These are phyloP conservation scores for Lasiodiplodia hormozganensis DNA, from an alignment of 2,329 filamentous ascomycete species.

Conservation along the genomic window DNA sequence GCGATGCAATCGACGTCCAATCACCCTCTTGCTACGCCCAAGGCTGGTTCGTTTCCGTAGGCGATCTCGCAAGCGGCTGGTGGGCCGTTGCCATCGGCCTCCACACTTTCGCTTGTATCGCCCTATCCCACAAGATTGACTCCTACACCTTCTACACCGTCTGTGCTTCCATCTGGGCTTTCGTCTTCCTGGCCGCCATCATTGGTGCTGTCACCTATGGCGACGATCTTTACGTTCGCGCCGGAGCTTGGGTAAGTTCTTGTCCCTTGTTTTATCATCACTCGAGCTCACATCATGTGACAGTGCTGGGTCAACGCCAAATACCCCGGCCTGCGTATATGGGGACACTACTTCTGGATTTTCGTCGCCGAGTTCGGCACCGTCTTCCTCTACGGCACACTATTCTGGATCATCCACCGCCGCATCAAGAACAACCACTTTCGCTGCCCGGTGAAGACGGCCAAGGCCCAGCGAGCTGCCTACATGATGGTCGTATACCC, in stretches of 20 bases:
- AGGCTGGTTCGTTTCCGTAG: slow-evolving; percentile 72
- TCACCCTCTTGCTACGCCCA: slow-evolving; percentile 67
- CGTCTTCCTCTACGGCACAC: slow-evolving; percentile 56
- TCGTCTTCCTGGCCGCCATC: slow-evolving; percentile 64
- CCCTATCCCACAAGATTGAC: slow-evolving; percentile 61
- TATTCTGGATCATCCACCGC: slow-evolving; percentile 49
- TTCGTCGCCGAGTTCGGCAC: slow-evolving; percentile 62
- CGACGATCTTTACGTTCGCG: slow-evolving; percentile 65
- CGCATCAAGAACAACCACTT: slow-evolving; percentile 49
- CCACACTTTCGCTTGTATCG: slow-evolving; percentile 70
- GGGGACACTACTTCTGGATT: slow-evolving; percentile 71
- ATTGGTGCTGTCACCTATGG: slow-evolving; percentile 57
- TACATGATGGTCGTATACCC: slow-evolving; percentile 72
- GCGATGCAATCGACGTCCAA: slow-evolving; percentile 62
- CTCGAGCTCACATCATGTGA: slow-evolving; percentile 1
- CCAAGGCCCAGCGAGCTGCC: slow-evolving; percentile 49
- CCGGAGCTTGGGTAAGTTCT: slow-evolving; percentile 64
- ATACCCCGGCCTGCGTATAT: slow-evolving; percentile 62
- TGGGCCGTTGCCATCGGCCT: slow-evolving; percentile 71
- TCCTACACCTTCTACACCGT: slow-evolving; percentile 58
- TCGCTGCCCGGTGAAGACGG: slow-evolving; percentile 42
- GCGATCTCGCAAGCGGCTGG: slow-evolving; percentile 70
- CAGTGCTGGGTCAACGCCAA: slow-evolving; percentile 69
- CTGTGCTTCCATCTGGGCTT: slow-evolving; percentile 63
- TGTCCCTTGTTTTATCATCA: background rate